phyloP scores from a whole-genome alignment of 2,329 filamentous ascomycete species.

The Trichoderma aggressivum region DNA sequence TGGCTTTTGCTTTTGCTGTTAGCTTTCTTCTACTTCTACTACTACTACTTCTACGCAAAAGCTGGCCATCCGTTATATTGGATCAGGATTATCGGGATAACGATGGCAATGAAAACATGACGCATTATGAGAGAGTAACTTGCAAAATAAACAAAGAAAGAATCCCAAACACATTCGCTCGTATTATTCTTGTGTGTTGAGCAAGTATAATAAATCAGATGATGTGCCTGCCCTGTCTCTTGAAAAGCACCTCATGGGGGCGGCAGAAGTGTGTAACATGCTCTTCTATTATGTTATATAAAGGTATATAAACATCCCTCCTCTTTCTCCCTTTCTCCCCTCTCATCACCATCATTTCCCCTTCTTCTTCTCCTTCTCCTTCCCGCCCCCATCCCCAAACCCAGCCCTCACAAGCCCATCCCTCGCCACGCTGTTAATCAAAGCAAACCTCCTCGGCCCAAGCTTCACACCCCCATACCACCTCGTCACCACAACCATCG shows the following conservation, averaged over 20 bases:
- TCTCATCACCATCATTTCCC: neutral
- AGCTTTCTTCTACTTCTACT: neutral
- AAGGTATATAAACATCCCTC: neutral
- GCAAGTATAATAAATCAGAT: neutral
- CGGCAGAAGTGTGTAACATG: neutral
- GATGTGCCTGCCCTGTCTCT: too few species aligned
- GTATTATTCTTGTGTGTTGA: neutral
- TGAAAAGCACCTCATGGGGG: neutral
- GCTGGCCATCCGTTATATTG: slow-evolving; percentile 16
- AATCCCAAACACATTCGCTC: neutral
- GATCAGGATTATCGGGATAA: slow-evolving; percentile 30
- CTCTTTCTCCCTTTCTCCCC: neutral
- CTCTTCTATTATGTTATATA: neutral
- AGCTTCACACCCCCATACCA: slow-evolving; percentile 94
- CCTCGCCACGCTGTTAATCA: slow-evolving; percentile 83
- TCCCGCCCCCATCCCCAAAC: slow-evolving; percentile 39
- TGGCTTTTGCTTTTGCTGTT: neutral
- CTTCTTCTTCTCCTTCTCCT: neutral
- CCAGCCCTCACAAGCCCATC: slow-evolving; percentile 80
- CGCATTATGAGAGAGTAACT: slow-evolving; percentile 32
- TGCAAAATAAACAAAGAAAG: neutral
- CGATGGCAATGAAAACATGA: slow-evolving; percentile 32
- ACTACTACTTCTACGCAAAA: neutral
- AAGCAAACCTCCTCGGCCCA: slow-evolving; percentile 81
- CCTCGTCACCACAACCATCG: slow-evolving; percentile 85